Percentiles rank a stretch among this genome's conserved stretches.
phyloP scores from a whole-genome alignment of 225 moss, liverwort and hornwort species.

The Neckera pumila region DNA sequence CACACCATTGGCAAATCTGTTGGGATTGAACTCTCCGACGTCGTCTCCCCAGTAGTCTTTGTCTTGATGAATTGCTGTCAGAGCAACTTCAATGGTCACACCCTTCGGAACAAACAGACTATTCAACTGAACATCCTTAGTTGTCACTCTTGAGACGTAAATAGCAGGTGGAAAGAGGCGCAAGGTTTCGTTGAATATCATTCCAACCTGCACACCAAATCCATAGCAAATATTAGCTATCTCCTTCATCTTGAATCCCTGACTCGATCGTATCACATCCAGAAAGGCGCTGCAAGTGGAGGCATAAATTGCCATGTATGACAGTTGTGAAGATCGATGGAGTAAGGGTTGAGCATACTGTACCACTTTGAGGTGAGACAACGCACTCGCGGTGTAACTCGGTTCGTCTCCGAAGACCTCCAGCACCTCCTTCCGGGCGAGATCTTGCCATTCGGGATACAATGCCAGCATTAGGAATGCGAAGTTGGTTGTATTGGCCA shows the following conservation, averaged over 20 bases:
- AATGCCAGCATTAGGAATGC: neutral
- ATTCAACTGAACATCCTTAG: slow-evolving; percentile 13
- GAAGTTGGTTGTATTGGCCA: neutral
- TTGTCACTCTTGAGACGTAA: neutral
- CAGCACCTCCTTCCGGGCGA: slow-evolving; percentile 4
- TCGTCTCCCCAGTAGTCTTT: slow-evolving; percentile 6
- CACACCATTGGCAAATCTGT: neutral
- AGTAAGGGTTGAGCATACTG: neutral
- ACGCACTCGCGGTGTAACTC: neutral
- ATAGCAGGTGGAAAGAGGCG: neutral
- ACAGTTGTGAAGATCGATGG: neutral
- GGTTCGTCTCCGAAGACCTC: neutral
- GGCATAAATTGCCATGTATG: neutral
- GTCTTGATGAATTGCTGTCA: slow-evolving; percentile 10
- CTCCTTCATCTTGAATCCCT: neutral
- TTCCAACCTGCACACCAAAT: neutral
- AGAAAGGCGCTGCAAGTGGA: neutral
- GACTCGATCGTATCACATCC: neutral
- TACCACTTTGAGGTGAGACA: slow-evolving; percentile 11
- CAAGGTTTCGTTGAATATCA: neutral
- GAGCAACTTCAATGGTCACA: slow-evolving; percentile 16
- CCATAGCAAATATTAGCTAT: neutral
- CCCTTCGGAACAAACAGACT: slow-evolving; percentile 43
- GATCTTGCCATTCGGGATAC: slow-evolving; percentile 19
- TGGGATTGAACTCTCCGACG: neutral